Evolutionary conservation across 352 stramenopile species (phyloP), one percentile per base, ranked within the genome.

Genomic region (Pythium brachiatum): DNA sequence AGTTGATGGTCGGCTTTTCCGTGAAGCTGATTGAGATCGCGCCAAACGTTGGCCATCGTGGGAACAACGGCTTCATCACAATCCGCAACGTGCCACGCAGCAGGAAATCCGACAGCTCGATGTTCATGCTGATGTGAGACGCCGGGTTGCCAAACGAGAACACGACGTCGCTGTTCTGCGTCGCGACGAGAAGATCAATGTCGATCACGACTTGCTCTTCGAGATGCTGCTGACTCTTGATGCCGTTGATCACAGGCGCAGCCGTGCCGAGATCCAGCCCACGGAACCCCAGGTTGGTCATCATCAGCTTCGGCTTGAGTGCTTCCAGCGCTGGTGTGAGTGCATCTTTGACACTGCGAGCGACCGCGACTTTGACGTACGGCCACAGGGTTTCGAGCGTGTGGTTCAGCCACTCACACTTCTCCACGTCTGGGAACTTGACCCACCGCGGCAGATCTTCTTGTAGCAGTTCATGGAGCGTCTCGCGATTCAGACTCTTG

Each of bases 191-290:
- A 27, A 81, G 21, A 31, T 81, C 73, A 21, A 81, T 60, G 52
- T 81, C 73, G 47, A 81, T 61, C 39, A 81, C 73, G 31, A 81
- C 68, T 26, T 81, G 70, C 41, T 81, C 73, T 43, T 81, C 73
- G 12, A 81, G 56, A 29, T 76, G 58, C 34, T 73, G 67, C 51
- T 71, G 64, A 12, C 54, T 71, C 57, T 81, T 78, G 64, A 81
- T 73, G 44, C 73, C 73, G 41, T 81, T 81, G 52, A 81, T 73
- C 18, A 78, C 62, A 5, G 73, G 73, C 7, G 73, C 70, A 0
- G 73, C 70, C 0, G 70, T 81, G 38, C 73, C 73, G n/a, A 81
- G 62, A 34, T 81, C 73, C 13, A 81, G 52, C 2, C 70, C 73
- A 16, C 68, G 69, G 62, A 81, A 78, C 4, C 70, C 71, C 27